These are phyloP conservation scores for Volvox reticuliferus DNA, from an alignment of 139 green algal genomes.

Conservation along the genomic window DNA sequence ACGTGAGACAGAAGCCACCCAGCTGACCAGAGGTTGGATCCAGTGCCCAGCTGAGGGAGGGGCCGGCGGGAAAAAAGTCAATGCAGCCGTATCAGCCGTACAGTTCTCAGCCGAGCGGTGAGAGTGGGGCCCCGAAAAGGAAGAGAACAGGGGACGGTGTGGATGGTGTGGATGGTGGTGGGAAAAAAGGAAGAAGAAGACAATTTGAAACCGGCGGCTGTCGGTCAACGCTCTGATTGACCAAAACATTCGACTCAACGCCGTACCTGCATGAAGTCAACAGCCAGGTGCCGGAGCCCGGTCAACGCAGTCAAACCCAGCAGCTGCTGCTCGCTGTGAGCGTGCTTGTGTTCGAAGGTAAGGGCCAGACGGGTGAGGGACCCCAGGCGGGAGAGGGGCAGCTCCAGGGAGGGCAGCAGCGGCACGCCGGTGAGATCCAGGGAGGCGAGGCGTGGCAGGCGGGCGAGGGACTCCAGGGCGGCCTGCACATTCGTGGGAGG, in stretches of 20 bases:
- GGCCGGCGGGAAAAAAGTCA: neutral
- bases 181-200: no score
- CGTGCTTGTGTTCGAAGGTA: slow-evolving; percentile 29
- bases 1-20: neutral
- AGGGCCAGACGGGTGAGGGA: slow-evolving; percentile 12
- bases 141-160: neutral
- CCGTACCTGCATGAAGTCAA: slow-evolving; percentile 30
- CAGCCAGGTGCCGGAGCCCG: slow-evolving; percentile 3
- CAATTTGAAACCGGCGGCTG: no score
- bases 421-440: slow-evolving; percentile 19
- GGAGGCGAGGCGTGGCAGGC: neutral
- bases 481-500: neutral
- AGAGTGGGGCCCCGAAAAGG: neutral
- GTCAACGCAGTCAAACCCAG: neutral
- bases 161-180: no score
- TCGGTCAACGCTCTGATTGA: no score
- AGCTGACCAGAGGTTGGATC: slow-evolving; percentile 15
- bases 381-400: neutral
- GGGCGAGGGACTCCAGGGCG: neutral
- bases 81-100: neutral
- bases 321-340: slow-evolving; percentile 5
- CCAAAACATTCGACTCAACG: no score
- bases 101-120: neutral
- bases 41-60: slow-evolving; percentile 1
- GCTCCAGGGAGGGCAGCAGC: slow-evolving; percentile 3